Percentiles rank a stretch among this genome's conserved stretches.
These are phyloP conservation scores for Coemansia sp. DNA, from an alignment of 192 early-diverging fungal species.

Conservation along the genomic window DNA sequence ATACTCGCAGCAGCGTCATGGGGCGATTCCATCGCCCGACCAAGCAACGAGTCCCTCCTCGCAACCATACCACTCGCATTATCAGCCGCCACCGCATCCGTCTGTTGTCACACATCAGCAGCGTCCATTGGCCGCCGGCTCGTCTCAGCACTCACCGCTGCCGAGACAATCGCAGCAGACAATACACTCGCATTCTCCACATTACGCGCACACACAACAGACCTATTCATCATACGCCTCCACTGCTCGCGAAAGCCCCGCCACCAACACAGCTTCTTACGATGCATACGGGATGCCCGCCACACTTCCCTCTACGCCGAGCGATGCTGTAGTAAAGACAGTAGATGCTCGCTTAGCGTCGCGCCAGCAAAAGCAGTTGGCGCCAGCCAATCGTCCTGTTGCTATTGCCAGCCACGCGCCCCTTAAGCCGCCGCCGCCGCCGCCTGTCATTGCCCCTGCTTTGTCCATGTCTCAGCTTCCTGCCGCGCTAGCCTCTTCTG, in stretches of 20 bases:
- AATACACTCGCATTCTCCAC: constrained; percentile 6
- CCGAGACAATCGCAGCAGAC: constrained; percentile 9
- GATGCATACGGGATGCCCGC: constrained; percentile 9
- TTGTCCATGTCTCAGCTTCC: not conserved
- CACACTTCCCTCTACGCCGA: not conserved
- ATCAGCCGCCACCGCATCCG: not conserved
- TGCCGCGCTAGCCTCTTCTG: not conserved
- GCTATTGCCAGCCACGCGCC: constrained; percentile 8
- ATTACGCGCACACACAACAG: constrained; percentile 2
- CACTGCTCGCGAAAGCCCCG: constrained; percentile 9
- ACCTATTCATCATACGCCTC: constrained; percentile 5
- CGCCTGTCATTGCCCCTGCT: not conserved
- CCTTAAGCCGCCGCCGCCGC: not conserved
- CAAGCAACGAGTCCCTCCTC: not conserved
- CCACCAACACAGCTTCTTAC: constrained; percentile 12
- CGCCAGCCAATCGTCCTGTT: not conserved
- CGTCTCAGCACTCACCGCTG: constrained; percentile 6
- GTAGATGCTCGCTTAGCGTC: not conserved
- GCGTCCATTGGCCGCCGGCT: not conserved
- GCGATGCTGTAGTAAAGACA: not conserved
- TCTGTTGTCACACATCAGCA: not conserved
- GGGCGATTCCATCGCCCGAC: not conserved
- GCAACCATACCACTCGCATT: not conserved
- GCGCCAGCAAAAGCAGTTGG: not conserved
- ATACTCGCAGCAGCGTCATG: constrained; percentile 6